A percentile compares a stretch with the other conserved stretches of the same genome.
These are phyloP conservation scores for Ormosia emarginata DNA, from an alignment of 306 rosid genomes.

Conservation along the genomic window DNA sequence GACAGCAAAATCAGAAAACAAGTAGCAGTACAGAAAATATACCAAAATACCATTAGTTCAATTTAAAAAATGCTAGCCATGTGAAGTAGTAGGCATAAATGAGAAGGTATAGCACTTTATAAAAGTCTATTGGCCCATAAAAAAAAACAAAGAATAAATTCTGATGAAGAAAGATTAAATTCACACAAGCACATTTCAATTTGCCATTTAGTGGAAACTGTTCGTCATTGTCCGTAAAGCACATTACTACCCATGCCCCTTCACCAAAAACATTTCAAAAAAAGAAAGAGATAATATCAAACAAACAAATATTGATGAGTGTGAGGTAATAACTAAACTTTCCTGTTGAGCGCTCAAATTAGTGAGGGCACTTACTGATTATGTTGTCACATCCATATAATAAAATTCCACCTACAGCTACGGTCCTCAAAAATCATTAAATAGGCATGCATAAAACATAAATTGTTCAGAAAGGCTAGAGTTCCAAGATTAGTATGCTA, in stretches of 20 bases:
- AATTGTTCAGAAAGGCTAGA: background rate
- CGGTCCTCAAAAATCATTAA: background rate
- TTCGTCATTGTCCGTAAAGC: background rate
- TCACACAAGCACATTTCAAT: background rate
- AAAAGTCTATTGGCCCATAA: background rate
- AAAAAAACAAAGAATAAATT: background rate
- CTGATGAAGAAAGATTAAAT: background rate
- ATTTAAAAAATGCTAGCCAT: background rate
- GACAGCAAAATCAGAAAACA: constrained; percentile 20
- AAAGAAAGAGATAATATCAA: background rate
- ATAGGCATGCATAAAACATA: background rate
- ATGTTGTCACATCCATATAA: background rate
- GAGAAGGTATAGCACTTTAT: background rate
- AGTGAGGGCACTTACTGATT: background rate
- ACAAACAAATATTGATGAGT: background rate
- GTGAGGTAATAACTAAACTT: background rate
- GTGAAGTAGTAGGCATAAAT: background rate
- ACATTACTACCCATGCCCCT: background rate
- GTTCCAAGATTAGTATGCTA: background rate
- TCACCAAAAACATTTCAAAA: background rate
- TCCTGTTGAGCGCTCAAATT: background rate
- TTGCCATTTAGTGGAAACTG: background rate
- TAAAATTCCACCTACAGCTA: background rate
- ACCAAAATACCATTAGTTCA: constrained; percentile 1
- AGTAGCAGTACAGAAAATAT: background rate